Evolutionary conservation across 1,284 basidiomycete species (phyloP).

Genomic region (Lentinula novae-zelandiae): DNA sequence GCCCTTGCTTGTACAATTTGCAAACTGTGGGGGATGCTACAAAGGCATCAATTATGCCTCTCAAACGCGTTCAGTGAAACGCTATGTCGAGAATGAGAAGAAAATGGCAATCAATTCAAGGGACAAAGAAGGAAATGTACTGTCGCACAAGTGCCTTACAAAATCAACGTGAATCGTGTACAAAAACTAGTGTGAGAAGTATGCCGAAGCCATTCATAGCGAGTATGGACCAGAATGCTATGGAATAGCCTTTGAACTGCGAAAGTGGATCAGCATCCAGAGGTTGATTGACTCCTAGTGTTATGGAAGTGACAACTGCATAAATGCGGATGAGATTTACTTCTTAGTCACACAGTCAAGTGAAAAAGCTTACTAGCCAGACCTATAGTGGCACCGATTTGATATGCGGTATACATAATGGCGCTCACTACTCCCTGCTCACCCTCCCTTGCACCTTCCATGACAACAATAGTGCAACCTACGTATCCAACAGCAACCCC

Average conservation of each 20-base stretch:
- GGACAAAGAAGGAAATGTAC: no score
- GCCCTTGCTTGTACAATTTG: no score
- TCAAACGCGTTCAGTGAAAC: no score
- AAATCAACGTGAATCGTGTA: not conserved
- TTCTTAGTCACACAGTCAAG: not conserved
- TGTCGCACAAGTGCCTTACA: no score
- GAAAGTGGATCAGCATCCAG: constrained; percentile 6
- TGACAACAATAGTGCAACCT: constrained; percentile 16
- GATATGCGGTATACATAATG: constrained; percentile 18
- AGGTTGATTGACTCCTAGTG: constrained; percentile 13
- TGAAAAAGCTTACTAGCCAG: constrained; percentile 14
- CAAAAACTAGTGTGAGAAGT: constrained; percentile 12
- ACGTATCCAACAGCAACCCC: constrained; percentile 16
- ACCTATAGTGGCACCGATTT: constrained; percentile 18
- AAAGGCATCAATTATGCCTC: no score
- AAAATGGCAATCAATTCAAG: no score
- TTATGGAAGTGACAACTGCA: constrained; percentile 16
- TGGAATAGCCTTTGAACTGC: constrained; percentile 14
- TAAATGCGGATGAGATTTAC: not conserved
- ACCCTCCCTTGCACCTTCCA: constrained; percentile 16
- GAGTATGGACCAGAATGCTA: constrained; percentile 17
- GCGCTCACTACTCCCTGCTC: constrained; percentile 20
- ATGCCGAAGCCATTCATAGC: constrained; percentile 15
- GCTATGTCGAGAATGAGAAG: no score
- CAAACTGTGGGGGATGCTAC: no score